Base-by-base conservation (phyloP, 2,329 filamentous ascomycete species). In the Diplodia mutila region DNA sequence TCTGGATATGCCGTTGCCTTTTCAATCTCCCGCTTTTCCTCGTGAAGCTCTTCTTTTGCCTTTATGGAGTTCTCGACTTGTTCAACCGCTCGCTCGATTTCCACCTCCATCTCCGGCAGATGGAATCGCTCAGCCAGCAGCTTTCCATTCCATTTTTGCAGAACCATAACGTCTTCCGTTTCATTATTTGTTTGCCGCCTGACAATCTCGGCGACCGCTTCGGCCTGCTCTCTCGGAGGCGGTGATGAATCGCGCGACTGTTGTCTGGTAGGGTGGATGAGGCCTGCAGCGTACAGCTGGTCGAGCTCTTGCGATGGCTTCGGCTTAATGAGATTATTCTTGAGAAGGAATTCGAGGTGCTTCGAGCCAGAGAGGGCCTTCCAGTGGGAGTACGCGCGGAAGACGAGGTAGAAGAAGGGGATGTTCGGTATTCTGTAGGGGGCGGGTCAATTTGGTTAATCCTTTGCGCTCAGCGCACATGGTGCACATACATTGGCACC, bases 341-440 rank as follows among this genome's bases (percentile, higher is more conserved):
- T 82, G 49, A 94, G 79, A 14, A 99, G 86, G 78, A 92, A 95
- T 71, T 94, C 87, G 39, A 98, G 82, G 77, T 98, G 92, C 74
- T 89, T 91, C 23, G 93, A 94, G 66, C 95, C 95, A 46, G 88
- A 87, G 65, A 97, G 82, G 65, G 95, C 95, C 71, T 76, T 75
- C 76, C 71, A 75, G 68, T 80, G 78, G 51, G 77, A 79, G 68
- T 75, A 98, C 29, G 93, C 91, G 71, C 95, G 87, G 82, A 96
- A 99, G 21, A 87, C 88, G 49, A 98, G 86, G 79, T 98, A 99
- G 83, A 98, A 98, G 84, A 98, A 98, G 21, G 95, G 95, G 14
- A 99, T 84, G 77, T 99, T 97, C 42, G 94, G 94, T 70, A 97
- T 86, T 70, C 92, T 96, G 72, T 12, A 65, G 14, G 61, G 25